Base-by-base conservation (phyloP, 2,329 filamentous ascomycete species). In the Alternaria brassicicola region DNA sequence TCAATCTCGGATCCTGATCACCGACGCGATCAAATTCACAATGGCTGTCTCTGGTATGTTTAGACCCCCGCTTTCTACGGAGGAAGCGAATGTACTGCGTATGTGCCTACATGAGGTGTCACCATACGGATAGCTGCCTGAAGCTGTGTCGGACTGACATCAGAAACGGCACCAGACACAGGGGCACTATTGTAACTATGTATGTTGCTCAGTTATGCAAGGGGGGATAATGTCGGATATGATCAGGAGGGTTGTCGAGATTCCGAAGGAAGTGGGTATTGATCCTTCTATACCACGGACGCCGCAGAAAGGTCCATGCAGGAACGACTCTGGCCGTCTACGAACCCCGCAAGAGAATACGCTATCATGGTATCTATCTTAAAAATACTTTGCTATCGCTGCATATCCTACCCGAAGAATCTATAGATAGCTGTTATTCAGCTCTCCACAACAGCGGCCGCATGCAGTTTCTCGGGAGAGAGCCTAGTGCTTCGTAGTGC, bases 401-500 rank as follows among this genome's bases (percentile, higher is more conserved):
- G 52, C n/a, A 35, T 9, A 26, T 19, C 42, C 25, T 31, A 12
- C 25, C 30, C 42, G 28, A 28, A 26, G n/a, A 48, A 33, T 17
- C 39, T 28, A 51, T 52, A 38, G 54, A 31, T 54, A 21, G 42
- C 45, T 55, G 30, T 42, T 41, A 21, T 45, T 63, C 59, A 62
- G 62, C 61, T 64, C 58, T 63, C 63, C 65, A 65, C 59, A 50
- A 12, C 45, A 48, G 50, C 55, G 56, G 49, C 52, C 36, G 36
- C 55, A 53, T 58, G 58, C 52, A 58, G 42, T 52, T 43, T 41
- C 45, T 35, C 48, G 54, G 23, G 41, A 35, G 33, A 47, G 46
- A 23, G 17, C 36, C 19, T 39, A 31, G 39, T 30, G 28, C 23
- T 52, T 26, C 43, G 23, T 10, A 52, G 28, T 45, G 58, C 31